phyloP scores from a whole-genome alignment of 192 early-diverging fungal genomes.

The Entrophospora sp. region DNA sequence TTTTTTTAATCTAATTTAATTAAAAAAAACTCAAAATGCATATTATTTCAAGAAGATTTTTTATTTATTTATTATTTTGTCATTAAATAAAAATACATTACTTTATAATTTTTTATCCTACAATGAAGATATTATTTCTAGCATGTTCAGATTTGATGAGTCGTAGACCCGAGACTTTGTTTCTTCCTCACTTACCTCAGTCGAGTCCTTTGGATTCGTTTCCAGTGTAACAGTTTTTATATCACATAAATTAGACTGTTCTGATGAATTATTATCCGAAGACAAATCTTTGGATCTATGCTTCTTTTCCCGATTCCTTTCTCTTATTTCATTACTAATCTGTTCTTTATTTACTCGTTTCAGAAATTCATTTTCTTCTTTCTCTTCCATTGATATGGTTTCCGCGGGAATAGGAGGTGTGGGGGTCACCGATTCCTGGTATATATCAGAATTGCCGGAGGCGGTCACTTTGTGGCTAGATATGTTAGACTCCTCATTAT shows the following conservation, averaged over 20 bases:
- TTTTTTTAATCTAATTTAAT: too few relatives aligned
- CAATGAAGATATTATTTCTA: too few relatives aligned
- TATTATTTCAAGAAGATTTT: too few relatives aligned
- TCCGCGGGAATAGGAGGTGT: slow-evolving; percentile 9
- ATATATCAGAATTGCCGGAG: slow-evolving; percentile 6
- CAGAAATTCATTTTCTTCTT: slow-evolving; percentile 14
- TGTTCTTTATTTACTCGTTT: slow-evolving; percentile 2
- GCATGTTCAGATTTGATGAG: slow-evolving; percentile 8
- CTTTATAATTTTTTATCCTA: background rate
- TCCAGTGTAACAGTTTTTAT: slow-evolving; percentile 11
- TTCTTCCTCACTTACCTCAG: slow-evolving; percentile 8
- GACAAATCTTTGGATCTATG: background rate
- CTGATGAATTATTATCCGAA: slow-evolving; percentile 19
- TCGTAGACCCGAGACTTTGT: slow-evolving; percentile 5
- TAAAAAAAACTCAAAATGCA: too few relatives aligned
- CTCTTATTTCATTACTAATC: too few relatives aligned
- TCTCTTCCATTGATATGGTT: slow-evolving; percentile 16
- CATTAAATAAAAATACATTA: background rate
- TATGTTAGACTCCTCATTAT: slow-evolving; percentile 9
- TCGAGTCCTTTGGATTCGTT: slow-evolving; percentile 4
- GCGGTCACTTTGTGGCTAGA: background rate
- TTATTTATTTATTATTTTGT: too few relatives aligned
- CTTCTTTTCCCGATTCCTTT: slow-evolving; percentile 8
- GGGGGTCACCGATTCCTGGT: slow-evolving; percentile 4
- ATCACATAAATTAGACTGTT: slow-evolving; percentile 12